Conservation (phyloP, 1,139 yeast species). For the Zhuliangozyma blackwelliae region DNA sequence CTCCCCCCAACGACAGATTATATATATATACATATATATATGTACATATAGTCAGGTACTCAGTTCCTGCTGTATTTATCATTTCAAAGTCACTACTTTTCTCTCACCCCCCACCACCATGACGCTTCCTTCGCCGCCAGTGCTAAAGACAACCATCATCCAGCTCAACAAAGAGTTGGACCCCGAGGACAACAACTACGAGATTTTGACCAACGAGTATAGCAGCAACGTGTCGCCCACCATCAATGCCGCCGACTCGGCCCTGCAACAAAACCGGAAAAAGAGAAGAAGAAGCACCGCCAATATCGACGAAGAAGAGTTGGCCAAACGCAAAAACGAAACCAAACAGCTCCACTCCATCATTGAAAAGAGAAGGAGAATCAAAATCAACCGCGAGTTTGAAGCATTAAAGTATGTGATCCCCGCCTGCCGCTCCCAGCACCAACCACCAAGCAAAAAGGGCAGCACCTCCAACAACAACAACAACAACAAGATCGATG, state of each 20-base stretch:
- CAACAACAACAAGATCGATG: conserved; percentile 43
- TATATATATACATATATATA: neutral
- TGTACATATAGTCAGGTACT: no score
- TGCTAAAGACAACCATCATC: conserved; percentile 57
- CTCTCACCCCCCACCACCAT: neutral
- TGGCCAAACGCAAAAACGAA: conserved; percentile 53
- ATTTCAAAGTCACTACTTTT: neutral
- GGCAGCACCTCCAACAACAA: conserved; percentile 4
- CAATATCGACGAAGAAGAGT: conserved; percentile 47
- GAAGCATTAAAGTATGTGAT: conserved; percentile 74
- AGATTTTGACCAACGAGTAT: conserved; percentile 40
- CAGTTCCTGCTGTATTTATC: neutral
- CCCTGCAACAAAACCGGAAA: conserved; percentile 22
- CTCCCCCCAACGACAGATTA: neutral
- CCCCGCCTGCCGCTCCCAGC: conserved; percentile 59
- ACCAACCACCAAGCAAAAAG: conserved; percentile 6
- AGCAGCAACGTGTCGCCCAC: neutral
- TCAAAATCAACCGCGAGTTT: conserved; percentile 77
- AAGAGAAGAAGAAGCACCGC: conserved; percentile 47
- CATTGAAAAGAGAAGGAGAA: conserved; percentile 74
- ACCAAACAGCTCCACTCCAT: conserved; percentile 68
- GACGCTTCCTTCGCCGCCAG: conserved; percentile 53
- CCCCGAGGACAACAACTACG: conserved; percentile 38
- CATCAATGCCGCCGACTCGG: neutral
- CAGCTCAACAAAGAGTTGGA: conserved; percentile 51